Percentiles rank a stretch among this genome's conserved stretches.
These are phyloP conservation scores for Cladorrhinum sp. DNA, from an alignment of 2,329 filamentous ascomycete genomes.

Conservation along the genomic window DNA sequence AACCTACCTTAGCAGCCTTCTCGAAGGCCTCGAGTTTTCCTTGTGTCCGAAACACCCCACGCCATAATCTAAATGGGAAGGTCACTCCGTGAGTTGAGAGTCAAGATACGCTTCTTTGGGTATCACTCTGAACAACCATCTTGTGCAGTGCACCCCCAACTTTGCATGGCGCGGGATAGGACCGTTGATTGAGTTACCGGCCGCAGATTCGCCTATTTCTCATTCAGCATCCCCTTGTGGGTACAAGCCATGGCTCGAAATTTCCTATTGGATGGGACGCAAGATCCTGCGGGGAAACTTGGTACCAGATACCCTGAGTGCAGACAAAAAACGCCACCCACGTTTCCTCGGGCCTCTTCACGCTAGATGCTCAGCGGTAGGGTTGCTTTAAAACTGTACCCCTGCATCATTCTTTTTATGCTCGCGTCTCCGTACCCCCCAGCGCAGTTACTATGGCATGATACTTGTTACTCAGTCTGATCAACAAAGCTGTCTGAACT, in stretches of 20 bases:
- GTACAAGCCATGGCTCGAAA: too few relatives aligned
- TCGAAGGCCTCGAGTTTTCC: not conserved
- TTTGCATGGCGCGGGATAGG: not conserved
- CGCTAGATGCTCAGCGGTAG: not conserved
- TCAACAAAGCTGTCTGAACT: too few relatives aligned
- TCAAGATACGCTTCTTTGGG: not conserved
- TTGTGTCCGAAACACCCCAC: conserved; percentile 4
- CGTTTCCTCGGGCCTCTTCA: not conserved
- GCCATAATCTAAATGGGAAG: not conserved
- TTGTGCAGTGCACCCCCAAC: not conserved
- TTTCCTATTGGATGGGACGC: too few relatives aligned
- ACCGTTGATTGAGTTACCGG: too few relatives aligned
- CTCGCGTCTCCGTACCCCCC: not conserved
- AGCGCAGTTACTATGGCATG: not conserved
- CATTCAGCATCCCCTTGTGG: not conserved
- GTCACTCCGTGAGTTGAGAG: not conserved
- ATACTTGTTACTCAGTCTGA: not conserved
- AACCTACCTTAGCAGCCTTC: not conserved
- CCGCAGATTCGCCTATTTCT: too few relatives aligned
- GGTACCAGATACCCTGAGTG: too few relatives aligned
- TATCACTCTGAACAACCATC: not conserved
- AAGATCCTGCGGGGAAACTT: too few relatives aligned
- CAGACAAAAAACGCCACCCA: too few relatives aligned
- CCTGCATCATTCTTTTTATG: not conserved
- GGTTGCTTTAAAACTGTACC: not conserved